Conservation (phyloP, 2,329 filamentous ascomycete genomes). For the Calycina herbarum region DNA sequence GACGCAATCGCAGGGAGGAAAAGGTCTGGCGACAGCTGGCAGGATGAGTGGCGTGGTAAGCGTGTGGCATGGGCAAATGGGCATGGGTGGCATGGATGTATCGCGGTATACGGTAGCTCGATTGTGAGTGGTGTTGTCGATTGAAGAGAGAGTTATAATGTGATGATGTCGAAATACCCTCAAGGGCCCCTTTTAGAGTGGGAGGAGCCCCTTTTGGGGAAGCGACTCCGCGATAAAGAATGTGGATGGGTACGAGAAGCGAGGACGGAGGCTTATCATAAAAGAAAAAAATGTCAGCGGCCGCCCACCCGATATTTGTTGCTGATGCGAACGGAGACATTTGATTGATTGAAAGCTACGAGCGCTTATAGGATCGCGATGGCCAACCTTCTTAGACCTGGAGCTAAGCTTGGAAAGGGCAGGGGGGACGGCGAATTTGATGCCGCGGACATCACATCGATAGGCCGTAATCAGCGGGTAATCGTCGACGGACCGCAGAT, state of each 20-base stretch:
- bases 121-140: background rate
- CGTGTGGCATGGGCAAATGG: background rate
- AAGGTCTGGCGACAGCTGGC: background rate
- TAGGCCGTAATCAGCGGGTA: background rate
- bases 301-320: background rate
- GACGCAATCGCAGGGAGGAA: background rate
- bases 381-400: too few relatives aligned
- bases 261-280: background rate
- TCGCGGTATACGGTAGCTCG: background rate
- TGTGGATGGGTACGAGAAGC: background rate
- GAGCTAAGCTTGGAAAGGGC: too few relatives aligned
- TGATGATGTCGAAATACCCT: background rate
- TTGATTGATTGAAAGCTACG: background rate
- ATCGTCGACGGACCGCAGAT: too few relatives aligned
- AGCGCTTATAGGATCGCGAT: background rate
- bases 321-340: background rate
- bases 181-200: too few relatives aligned
- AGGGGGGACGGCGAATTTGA: background rate
- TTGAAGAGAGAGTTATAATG: background rate
- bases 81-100: background rate
- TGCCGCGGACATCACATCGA: background rate
- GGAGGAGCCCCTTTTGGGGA: background rate
- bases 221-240: background rate
- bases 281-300: background rate
- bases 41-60: slow-evolving; percentile 5